Conservation (phyloP, 495 filamentous ascomycete species). For the Pyrenopolyporus hunteri region DNA sequence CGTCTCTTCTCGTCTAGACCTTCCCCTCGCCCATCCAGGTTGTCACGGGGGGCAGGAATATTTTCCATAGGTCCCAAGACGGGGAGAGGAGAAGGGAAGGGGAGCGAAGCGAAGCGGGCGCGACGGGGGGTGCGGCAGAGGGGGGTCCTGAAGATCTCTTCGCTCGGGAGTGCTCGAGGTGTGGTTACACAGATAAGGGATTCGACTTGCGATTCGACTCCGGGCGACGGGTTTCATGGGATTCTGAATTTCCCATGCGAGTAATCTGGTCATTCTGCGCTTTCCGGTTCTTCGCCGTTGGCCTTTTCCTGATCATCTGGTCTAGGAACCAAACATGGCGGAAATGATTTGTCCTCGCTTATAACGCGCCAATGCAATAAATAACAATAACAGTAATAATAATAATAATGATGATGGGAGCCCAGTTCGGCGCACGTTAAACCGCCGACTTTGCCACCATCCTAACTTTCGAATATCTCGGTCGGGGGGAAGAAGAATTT, state of each 20-base stretch:
- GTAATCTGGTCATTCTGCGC: conserved; percentile 5
- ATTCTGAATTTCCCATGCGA: conserved; percentile 18
- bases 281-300: neutral
- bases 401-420: neutral
- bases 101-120: neutral
- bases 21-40: neutral
- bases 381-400: neutral
- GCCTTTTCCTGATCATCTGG: too few relatives aligned
- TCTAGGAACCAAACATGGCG: too few relatives aligned
- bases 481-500: neutral
- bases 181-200: conserved; percentile 3
- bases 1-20: neutral
- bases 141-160: neutral
- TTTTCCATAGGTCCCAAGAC: neutral
- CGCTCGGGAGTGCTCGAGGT: neutral
- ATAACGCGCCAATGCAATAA: neutral
- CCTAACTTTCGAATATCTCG: neutral
- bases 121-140: neutral
- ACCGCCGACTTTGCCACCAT: neutral
- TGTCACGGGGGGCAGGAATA: conserved; percentile 11
- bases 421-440: neutral
- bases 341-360: neutral
- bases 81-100: neutral
- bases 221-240: conserved; percentile 15
- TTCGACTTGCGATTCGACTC: neutral